These are phyloP conservation scores for Brassica balearica DNA, from an alignment of 441 rosid genomes.

Conservation along the genomic window DNA sequence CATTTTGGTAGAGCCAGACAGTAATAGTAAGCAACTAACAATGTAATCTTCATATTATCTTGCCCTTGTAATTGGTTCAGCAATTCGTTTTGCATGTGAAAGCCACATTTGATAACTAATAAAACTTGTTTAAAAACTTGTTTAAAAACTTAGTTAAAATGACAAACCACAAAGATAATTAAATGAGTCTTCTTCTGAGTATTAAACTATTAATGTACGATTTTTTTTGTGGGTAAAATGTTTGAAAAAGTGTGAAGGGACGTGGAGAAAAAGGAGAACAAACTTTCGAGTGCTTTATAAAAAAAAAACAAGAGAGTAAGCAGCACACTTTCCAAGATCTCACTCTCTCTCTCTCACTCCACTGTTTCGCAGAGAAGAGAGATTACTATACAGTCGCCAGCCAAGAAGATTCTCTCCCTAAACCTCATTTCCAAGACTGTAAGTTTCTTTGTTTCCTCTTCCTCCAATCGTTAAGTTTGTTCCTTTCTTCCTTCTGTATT, in stretches of 20 bases:
- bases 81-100: no score
- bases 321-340: conserved; percentile 35
- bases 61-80: no score
- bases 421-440: conserved; percentile 15
- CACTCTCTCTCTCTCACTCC: conserved; percentile 4
- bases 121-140: no score
- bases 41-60: no score
- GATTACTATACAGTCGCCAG: conserved; percentile 23
- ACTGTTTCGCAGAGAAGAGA: conserved; percentile 18
- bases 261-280: conserved; percentile 4
- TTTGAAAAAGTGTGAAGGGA: not conserved
- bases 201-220: not conserved
- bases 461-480: conserved; percentile 2
- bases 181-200: not conserved
- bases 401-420: conserved; percentile 5
- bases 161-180: not conserved
- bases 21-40: not conserved
- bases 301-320: not conserved
- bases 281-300: not conserved
- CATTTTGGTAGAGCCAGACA: not conserved
- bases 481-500: conserved; percentile 5
- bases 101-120: no score
- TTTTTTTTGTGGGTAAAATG: no score
- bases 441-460: conserved; percentile 28
- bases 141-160: not conserved